Percentiles rank a stretch among this genome's conserved stretches.
phyloP scores from a whole-genome alignment of 1,284 basidiomycete species.

The Schizophyllum commune region DNA sequence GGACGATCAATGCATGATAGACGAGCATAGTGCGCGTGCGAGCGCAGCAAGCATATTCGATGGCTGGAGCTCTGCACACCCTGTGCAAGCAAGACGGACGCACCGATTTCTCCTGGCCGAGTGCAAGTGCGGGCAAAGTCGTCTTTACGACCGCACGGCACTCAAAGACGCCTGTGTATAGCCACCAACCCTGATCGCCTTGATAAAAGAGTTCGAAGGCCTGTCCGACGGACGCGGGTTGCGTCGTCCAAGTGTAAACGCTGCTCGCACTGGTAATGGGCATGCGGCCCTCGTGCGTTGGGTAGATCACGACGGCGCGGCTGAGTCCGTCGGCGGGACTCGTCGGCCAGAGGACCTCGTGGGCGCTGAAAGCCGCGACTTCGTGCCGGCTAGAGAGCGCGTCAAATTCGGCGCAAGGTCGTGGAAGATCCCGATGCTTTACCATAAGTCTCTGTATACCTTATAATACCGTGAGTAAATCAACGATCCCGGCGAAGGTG shows the following conservation, averaged over 20 bases:
- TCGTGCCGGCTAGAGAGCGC: neutral
- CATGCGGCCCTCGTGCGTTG: neutral
- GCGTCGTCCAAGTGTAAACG: neutral
- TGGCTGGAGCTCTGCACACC: no score
- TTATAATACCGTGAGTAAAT: neutral
- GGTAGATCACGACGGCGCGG: neutral
- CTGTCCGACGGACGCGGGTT: neutral
- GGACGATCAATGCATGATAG: no score
- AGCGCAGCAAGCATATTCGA: no score
- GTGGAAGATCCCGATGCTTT: neutral
- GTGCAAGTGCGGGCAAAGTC: neutral
- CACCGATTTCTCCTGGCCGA: neutral
- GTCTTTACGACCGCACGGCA: neutral
- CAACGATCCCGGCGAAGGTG: neutral
- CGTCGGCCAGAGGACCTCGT: neutral
- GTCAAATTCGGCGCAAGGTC: neutral
- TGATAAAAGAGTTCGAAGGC: neutral
- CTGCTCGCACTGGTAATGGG: neutral
- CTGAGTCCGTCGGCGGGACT: neutral
- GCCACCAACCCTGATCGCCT: neutral
- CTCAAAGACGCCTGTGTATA: neutral
- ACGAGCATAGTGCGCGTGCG: no score
- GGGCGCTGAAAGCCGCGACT: neutral
- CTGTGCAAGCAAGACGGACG: no score
- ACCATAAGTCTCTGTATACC: neutral